Conservation (phyloP, 768 basidiomycete genomes). For the Kwoniella pini region DNA sequence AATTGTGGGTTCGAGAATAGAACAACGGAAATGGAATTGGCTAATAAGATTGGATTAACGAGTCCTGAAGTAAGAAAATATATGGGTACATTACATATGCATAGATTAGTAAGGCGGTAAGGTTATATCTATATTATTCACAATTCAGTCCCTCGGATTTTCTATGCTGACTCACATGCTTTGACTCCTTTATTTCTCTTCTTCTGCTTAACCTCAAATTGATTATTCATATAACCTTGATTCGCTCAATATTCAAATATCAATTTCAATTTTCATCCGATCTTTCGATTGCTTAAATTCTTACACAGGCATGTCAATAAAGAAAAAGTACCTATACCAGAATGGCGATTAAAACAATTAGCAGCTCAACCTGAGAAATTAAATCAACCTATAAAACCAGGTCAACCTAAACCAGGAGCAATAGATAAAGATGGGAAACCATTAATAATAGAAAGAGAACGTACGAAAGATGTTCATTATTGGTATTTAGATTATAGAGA, state of each 20-base stretch:
- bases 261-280: too few relatives aligned
- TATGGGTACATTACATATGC: constrained; percentile 47
- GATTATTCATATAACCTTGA: too few relatives aligned
- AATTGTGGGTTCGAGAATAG: background rate
- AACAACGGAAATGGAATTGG: constrained; percentile 15
- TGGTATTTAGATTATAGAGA: constrained; percentile 95
- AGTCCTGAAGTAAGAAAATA: constrained; percentile 50
- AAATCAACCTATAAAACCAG: background rate
- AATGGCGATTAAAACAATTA: constrained; percentile 29
- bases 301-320: constrained; percentile 45
- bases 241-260: too few relatives aligned
- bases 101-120: constrained; percentile 48
- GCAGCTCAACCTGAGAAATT: constrained; percentile 1
- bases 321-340: constrained; percentile 41
- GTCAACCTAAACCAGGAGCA: constrained; percentile 11
- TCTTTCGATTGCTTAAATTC: too few relatives aligned
- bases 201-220: too few relatives aligned
- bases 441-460: constrained; percentile 38
- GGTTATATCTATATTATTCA: too few relatives aligned
- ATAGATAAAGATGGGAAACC: constrained; percentile 23
- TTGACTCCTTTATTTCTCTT: too few relatives aligned
- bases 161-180: too few relatives aligned
- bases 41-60: constrained; percentile 21
- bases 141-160: too few relatives aligned
- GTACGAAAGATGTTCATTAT: constrained; percentile 85